phyloP scores from a whole-genome alignment of 2,329 filamentous ascomycete species.

The Ambrosiella xylebori region DNA sequence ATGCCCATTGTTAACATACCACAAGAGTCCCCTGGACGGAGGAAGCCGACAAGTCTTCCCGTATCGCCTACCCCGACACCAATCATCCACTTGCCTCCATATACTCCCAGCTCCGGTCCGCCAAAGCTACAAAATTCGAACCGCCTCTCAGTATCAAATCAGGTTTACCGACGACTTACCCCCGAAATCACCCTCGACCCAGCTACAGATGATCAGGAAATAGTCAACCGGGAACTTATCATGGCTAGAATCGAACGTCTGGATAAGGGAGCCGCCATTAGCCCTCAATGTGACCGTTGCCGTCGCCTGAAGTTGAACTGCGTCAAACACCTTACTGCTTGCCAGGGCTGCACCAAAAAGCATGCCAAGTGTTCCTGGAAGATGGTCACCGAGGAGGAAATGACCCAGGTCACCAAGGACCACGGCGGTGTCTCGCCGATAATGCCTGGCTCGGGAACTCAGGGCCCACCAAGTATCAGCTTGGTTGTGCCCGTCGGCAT shows the following conservation, averaged over 20 bases:
- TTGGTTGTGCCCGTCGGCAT: slow-evolving; percentile 8
- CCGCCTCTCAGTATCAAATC: slow-evolving; percentile 6
- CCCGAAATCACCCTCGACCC: slow-evolving; percentile 11
- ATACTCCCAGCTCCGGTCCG: not conserved
- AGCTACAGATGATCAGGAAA: slow-evolving; percentile 3
- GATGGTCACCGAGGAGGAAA: slow-evolving; percentile 58
- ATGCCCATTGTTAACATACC: slow-evolving; percentile 8
- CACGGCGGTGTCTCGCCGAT: slow-evolving; percentile 1
- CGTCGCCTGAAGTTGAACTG: slow-evolving; percentile 65
- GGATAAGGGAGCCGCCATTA: slow-evolving; percentile 53
- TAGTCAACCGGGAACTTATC: slow-evolving; percentile 36
- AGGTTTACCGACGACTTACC: slow-evolving; percentile 6
- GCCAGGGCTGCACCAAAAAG: slow-evolving; percentile 75
- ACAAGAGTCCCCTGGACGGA: slow-evolving; percentile 1
- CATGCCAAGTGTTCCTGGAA: slow-evolving; percentile 81
- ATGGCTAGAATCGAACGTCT: slow-evolving; percentile 60
- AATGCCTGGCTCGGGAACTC: not conserved
- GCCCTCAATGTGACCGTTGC: slow-evolving; percentile 74
- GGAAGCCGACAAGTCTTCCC: slow-evolving; percentile 11
- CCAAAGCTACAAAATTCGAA: slow-evolving; percentile 6
- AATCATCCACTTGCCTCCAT: slow-evolving; percentile 7
- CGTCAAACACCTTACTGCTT: slow-evolving; percentile 71
- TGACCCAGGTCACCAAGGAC: slow-evolving; percentile 15
- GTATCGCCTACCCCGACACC: slow-evolving; percentile 11
- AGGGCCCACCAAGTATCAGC: slow-evolving; percentile 5